phyloP scores from a whole-genome alignment of 345 rosid species.

The Aquilaria yunnanensis region DNA sequence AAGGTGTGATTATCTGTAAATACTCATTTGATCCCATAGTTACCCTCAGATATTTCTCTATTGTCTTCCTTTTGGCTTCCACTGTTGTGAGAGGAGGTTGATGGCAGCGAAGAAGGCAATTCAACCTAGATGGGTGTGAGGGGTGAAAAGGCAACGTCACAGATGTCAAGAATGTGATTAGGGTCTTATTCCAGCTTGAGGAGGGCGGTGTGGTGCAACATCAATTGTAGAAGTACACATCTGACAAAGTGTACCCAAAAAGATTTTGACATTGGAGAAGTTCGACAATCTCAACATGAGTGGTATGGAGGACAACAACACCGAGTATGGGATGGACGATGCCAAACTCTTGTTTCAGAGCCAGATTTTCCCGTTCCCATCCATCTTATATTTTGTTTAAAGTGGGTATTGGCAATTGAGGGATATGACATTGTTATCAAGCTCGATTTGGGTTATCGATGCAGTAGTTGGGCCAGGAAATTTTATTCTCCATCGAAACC shows the following conservation, averaged over 20 bases:
- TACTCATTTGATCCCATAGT: constrained; percentile 76
- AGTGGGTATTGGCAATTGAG: constrained; percentile 45
- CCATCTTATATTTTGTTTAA: constrained; percentile 37
- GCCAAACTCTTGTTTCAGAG: constrained; percentile 44
- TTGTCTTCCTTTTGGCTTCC: constrained; percentile 47
- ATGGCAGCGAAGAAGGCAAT: no score
- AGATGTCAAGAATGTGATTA: no score
- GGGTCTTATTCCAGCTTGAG: constrained; percentile 29
- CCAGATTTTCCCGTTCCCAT: constrained; percentile 30
- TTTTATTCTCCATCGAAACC: constrained; percentile 25
- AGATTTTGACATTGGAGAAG: constrained; percentile 44
- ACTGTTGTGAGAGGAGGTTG: background rate
- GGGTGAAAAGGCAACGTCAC: no score
- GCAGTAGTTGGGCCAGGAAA: constrained; percentile 39
- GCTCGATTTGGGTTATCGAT: constrained; percentile 34
- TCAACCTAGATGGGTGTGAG: no score
- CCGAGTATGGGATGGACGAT: constrained; percentile 44
- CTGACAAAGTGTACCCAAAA: constrained; percentile 64
- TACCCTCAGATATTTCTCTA: constrained; percentile 54
- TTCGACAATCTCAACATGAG: constrained; percentile 46
- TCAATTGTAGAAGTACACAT: constrained; percentile 64
- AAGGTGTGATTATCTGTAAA: constrained; percentile 67
- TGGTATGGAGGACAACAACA: constrained; percentile 36
- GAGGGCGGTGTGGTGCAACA: constrained; percentile 40
- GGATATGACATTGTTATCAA: constrained; percentile 43